These are phyloP conservation scores for Whalleya microplaca DNA, from an alignment of 2,329 filamentous ascomycete species.

Conservation along the genomic window DNA sequence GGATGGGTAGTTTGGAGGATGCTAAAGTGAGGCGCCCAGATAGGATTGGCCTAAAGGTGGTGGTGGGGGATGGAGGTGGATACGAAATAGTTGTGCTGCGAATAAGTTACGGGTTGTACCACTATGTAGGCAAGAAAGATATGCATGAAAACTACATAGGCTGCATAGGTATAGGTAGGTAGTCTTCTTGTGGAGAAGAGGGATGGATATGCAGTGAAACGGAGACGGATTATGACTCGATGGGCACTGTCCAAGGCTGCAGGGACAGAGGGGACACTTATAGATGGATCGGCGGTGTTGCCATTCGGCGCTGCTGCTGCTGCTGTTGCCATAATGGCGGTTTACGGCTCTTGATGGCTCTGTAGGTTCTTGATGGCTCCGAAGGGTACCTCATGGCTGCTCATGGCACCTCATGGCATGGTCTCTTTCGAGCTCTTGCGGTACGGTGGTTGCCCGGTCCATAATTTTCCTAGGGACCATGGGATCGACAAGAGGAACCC, in stretches of 20 bases:
- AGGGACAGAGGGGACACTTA: conserved; percentile 8
- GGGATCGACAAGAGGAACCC: too few species aligned
- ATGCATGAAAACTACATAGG: not conserved
- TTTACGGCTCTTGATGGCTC: too few species aligned
- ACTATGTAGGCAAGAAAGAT: not conserved
- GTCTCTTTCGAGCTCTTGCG: too few species aligned
- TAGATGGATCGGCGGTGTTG: conserved; percentile 2
- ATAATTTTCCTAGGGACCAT: too few species aligned
- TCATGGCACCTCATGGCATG: too few species aligned
- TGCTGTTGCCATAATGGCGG: too few species aligned
- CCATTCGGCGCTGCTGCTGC: too few species aligned
- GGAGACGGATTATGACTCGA: conserved; percentile 25
- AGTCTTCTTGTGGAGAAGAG: not conserved
- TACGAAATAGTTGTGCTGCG: not conserved
- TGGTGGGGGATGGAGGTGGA: conserved; percentile 23
- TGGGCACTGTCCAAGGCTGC: conserved; percentile 5
- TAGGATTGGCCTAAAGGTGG: conserved; percentile 33
- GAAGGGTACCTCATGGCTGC: too few species aligned
- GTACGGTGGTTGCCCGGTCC: too few species aligned
- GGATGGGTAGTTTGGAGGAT: conserved; percentile 30
- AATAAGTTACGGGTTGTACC: not conserved
- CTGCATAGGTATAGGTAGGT: conserved; percentile 9
- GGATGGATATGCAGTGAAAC: conserved; percentile 16
- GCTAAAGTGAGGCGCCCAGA: conserved; percentile 38
- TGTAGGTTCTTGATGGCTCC: too few species aligned